Evolutionary conservation across 306 rosid genomes (phyloP), one percentile per base, ranked within the genome.

Genomic region (Spatholobus suberectus): DNA sequence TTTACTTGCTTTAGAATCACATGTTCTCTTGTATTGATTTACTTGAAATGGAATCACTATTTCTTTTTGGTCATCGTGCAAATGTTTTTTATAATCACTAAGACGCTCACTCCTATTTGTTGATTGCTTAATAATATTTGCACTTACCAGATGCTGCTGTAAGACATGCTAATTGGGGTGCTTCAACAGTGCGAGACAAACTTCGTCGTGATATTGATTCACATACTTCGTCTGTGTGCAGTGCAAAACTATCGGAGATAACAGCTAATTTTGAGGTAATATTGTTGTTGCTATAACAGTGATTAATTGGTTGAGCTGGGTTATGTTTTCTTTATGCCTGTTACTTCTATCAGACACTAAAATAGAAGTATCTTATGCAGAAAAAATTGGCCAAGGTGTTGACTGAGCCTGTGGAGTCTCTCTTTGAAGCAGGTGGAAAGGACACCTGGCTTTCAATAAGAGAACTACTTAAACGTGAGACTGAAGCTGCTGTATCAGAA

Each of bases 361-460:
- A 40, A 43, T 12, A 18, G 27, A 18, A 55, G 55, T 51, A 40
- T 81, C n/a, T 79, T 74, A 57, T 85, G 85, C 91, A 95, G 99
- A 89, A 84, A 78, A 73, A 81, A 85, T 91, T 95, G 23, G 74
- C 79, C 24, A 88, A 81, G 41, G 90, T 91, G 5, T 89, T 95
- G 90, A 59, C 73, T 26, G 87, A 85, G 78, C 98, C 99, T 26
- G 89, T 92, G 49, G 94, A 87, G 84, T 84, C 96, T 55, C 80
- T 93, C 66, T 89, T 95, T 54, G 97, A 92, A 80, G 89, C 89
- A 8, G 94, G 92, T 84, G 89, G 86, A 73, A 90, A 85, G 9
- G 94, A 93, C 58, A 88, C 92, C 34, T 95, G 99, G 99, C 70
- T 87, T 51, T 89, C 89, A 72, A 88, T 95, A 76, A 89, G 98